Conservation (phyloP, 2,329 filamentous ascomycete genomes). For the Ampelomyces quisqualis region DNA sequence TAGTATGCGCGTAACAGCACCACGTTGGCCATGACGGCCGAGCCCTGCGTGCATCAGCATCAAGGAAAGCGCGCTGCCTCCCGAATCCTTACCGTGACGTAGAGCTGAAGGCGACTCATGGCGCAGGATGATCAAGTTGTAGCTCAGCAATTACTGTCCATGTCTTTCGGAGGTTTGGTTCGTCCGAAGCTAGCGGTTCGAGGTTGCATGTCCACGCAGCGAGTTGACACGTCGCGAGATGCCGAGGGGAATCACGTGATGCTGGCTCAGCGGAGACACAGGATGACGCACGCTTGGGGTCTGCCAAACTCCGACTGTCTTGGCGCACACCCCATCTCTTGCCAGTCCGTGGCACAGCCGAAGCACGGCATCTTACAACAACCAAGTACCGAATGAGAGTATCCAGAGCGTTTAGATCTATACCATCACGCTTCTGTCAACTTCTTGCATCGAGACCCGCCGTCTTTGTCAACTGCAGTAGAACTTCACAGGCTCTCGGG, state of each 20-base stretch:
- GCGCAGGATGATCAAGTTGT: slow-evolving; percentile 8
- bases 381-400: too few relatives aligned
- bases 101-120: slow-evolving; percentile 40
- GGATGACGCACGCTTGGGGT: background rate
- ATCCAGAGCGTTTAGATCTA: too few relatives aligned
- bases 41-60: slow-evolving; percentile 51
- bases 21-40: slow-evolving; percentile 76
- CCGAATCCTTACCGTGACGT: slow-evolving; percentile 34
- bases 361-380: too few relatives aligned
- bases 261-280: background rate
- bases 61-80: background rate
- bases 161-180: slow-evolving; percentile 16
- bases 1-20: slow-evolving; percentile 90
- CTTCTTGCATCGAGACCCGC: slow-evolving; percentile 1
- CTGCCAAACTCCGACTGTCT: background rate
- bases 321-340: too few relatives aligned
- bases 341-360: too few relatives aligned
- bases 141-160: slow-evolving; percentile 9
- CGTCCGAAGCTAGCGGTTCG: slow-evolving; percentile 8
- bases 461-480: slow-evolving; percentile 11
- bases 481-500: slow-evolving; percentile 22
- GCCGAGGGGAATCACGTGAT: slow-evolving; percentile 15
- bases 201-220: slow-evolving; percentile 11
- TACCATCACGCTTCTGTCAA: too few relatives aligned
- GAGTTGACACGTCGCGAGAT: slow-evolving; percentile 14